phyloP scores from a whole-genome alignment of 345 rosid genomes.

The Rhodamnia argentea region DNA sequence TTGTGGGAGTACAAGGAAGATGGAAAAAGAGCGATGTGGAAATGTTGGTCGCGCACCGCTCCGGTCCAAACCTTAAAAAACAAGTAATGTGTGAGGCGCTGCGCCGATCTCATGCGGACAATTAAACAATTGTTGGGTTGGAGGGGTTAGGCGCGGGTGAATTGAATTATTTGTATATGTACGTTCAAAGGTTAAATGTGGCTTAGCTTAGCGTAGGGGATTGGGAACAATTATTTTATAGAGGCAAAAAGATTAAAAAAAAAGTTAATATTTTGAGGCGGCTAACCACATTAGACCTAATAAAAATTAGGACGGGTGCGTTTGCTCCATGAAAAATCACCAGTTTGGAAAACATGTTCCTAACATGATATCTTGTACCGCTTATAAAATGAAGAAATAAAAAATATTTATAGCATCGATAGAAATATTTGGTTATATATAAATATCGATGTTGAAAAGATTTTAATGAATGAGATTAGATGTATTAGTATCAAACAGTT shows the following conservation, averaged over 20 bases:
- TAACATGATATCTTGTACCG: accelerated
- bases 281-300: neutral
- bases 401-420: neutral
- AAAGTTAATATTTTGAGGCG: no score
- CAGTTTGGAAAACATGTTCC: neutral
- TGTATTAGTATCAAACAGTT: neutral
- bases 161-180: neutral
- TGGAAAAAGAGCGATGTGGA: neutral
- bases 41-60: neutral
- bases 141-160: neutral
- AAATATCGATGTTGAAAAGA: neutral
- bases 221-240: neutral
- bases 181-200: neutral
- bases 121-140: neutral
- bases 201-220: neutral
- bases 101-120: neutral
- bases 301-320: accelerated
- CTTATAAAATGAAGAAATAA: neutral
- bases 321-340: accelerated
- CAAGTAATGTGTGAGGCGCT: neutral
- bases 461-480: neutral
- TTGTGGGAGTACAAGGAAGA: neutral
- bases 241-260: neutral
- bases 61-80: neutral
- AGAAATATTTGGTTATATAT: neutral